A percentile compares a stretch with the other conserved stretches of the same genome.
Evolutionary conservation across 257 asterid species (phyloP).

Genomic region (Penstemon eatonii): DNA sequence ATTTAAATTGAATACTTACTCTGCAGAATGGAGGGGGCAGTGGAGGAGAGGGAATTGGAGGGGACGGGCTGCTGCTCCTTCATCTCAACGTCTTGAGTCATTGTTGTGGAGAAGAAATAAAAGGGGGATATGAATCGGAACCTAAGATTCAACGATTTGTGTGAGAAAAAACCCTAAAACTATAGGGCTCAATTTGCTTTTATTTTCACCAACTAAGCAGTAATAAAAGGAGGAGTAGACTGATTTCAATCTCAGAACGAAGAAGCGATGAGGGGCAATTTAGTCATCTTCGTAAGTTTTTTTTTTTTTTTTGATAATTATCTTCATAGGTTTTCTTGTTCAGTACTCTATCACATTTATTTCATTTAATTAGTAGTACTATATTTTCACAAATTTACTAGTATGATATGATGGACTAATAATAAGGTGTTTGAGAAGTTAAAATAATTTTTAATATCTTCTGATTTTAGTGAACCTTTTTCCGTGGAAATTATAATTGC

Average conservation of each 20-base stretch:
- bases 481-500: too few relatives aligned
- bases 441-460: too few relatives aligned
- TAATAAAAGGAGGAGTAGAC: not conserved
- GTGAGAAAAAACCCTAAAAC: constrained; percentile 28
- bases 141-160: constrained; percentile 34
- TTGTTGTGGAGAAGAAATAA: constrained; percentile 27
- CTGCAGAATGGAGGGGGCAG: constrained; percentile 50
- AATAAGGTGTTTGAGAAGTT: too few relatives aligned
- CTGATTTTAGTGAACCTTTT: too few relatives aligned
- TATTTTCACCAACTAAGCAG: constrained; percentile 11
- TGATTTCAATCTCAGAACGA: not conserved
- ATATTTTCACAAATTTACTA: too few relatives aligned
- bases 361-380: too few relatives aligned
- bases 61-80: constrained; percentile 71
- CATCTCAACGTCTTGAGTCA: constrained; percentile 86
- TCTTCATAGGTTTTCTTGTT: not conserved
- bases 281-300: constrained; percentile 10
- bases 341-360: not conserved
- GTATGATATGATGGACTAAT: too few relatives aligned
- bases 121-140: constrained; percentile 25
- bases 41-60: constrained; percentile 43
- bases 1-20: constrained; percentile 34
- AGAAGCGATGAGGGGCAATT: constrained; percentile 18
- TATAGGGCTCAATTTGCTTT: constrained; percentile 18
- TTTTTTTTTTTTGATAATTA: too few relatives aligned